A percentile compares a stretch with the other conserved stretches of the same genome.
Conservation (phyloP, 1,139 yeast genomes). For the Arxiozyma telluris region DNA sequence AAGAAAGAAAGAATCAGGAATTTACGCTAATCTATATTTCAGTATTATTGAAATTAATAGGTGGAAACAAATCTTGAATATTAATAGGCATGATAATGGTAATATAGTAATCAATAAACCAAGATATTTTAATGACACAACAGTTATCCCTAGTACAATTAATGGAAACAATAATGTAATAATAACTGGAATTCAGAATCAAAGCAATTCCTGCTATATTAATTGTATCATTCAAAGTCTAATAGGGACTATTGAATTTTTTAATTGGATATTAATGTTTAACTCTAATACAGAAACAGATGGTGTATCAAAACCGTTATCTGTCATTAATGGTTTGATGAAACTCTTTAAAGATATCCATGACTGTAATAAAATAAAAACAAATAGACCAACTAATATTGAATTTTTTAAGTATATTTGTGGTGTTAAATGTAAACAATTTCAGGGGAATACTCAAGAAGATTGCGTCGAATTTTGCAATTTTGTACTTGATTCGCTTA, state of each 20-base stretch:
- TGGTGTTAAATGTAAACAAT: conserved; percentile 57
- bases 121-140: background rate
- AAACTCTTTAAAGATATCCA: conserved; percentile 53
- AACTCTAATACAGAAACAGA: background rate
- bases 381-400: background rate
- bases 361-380: conserved; percentile 14
- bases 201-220: conserved; percentile 89
- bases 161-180: background rate
- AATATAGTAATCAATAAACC: background rate
- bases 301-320: background rate
- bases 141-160: too few species aligned
- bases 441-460: conserved; percentile 71
- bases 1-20: background rate
- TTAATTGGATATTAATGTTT: conserved; percentile 38
- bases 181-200: conserved; percentile 57
- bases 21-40: background rate
- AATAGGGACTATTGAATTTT: conserved; percentile 35
- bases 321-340: conserved; percentile 59
- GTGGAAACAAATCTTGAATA: background rate
- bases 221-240: conserved; percentile 86
- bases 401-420: conserved; percentile 47
- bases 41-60: background rate
- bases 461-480: conserved; percentile 87
- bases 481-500: conserved; percentile 74
- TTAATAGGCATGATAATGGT: background rate